Conservation (phyloP, 1,139 yeast species). For the Magnusiomyces suaveolens region DNA sequence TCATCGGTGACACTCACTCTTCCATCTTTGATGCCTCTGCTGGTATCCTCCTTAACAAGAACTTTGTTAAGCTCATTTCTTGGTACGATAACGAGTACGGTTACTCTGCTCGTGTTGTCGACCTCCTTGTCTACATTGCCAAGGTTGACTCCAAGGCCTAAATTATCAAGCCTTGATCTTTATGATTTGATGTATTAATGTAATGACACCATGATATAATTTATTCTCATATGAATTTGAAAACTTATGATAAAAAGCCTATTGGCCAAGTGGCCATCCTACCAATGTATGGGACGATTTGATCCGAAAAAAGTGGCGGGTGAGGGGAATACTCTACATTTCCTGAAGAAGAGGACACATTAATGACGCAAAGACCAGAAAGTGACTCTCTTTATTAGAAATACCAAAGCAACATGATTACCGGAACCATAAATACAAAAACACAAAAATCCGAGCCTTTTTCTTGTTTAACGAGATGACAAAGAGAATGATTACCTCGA, state of each 20-base stretch:
- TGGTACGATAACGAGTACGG: slow-evolving; percentile 92
- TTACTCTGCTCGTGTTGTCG: slow-evolving; percentile 87
- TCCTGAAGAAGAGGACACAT: background rate
- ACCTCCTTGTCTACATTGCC: slow-evolving; percentile 69
- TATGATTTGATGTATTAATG: slow-evolving; percentile 6
- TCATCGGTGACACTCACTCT: slow-evolving; percentile 68
- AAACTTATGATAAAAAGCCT: too few species aligned
- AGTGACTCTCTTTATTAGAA: too few species aligned
- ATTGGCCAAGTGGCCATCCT: too few species aligned
- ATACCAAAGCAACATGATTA: too few species aligned
- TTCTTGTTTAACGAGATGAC: too few species aligned
- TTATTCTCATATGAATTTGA: background rate
- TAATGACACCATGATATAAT: background rate
- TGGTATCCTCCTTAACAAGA: slow-evolving; percentile 72
- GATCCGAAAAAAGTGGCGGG: background rate
- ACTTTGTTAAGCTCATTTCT: slow-evolving; percentile 74
- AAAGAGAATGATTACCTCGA: too few species aligned
- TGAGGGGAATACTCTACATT: background rate
- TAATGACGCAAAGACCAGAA: too few species aligned
- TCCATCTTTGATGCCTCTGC: slow-evolving; percentile 81
- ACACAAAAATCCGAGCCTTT: too few species aligned
- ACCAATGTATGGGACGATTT: background rate
- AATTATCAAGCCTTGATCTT: background rate
- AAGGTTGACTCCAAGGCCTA: slow-evolving; percentile 25
- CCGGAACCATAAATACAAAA: too few species aligned